phyloP scores from a whole-genome alignment of 345 rosid species.

The Noccaea bulbosa region DNA sequence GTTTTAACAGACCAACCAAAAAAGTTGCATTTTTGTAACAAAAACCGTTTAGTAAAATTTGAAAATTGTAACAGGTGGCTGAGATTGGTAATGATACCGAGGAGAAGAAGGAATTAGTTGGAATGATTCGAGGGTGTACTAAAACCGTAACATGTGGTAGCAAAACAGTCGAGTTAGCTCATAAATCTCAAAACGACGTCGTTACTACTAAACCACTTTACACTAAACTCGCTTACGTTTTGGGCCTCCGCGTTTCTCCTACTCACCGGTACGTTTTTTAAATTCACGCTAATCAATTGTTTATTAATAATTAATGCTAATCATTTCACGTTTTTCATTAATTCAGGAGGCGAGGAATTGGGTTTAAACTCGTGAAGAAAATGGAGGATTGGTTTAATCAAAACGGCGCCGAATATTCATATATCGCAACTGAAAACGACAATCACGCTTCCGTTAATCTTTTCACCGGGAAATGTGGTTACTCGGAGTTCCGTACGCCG shows the following conservation, averaged over 20 bases:
- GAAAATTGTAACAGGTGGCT: conserved; percentile 64
- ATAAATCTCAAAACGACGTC: conserved; percentile 15
- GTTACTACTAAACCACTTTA: conserved; percentile 36
- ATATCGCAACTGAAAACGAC: conserved; percentile 90
- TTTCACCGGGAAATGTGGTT: conserved; percentile 86
- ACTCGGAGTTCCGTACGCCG: conserved; percentile 83
- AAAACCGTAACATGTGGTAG: conserved; percentile 94
- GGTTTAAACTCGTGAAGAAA: conserved; percentile 59
- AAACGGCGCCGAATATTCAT: conserved; percentile 84
- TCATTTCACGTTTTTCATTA: conserved; percentile 11
- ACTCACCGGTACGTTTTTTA: conserved; percentile 58
- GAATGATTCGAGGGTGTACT: conserved; percentile 89
- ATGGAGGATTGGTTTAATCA: conserved; percentile 81
- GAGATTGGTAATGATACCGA: conserved; percentile 55
- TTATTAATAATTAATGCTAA: conserved; percentile 4
- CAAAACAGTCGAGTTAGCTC: conserved; percentile 31
- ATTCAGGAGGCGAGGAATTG: conserved; percentile 87
- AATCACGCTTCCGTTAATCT: conserved; percentile 78
- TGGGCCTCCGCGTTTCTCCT: conserved; percentile 95
- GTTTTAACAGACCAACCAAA: not conserved
- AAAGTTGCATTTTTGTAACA: not conserved
- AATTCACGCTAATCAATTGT: not conserved
- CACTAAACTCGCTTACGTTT: conserved; percentile 83
- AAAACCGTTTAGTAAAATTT: not conserved
- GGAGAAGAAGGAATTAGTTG: conserved; percentile 58